phyloP scores from a whole-genome alignment of 345 rosid genomes.

The Eutrema yunnanense region DNA sequence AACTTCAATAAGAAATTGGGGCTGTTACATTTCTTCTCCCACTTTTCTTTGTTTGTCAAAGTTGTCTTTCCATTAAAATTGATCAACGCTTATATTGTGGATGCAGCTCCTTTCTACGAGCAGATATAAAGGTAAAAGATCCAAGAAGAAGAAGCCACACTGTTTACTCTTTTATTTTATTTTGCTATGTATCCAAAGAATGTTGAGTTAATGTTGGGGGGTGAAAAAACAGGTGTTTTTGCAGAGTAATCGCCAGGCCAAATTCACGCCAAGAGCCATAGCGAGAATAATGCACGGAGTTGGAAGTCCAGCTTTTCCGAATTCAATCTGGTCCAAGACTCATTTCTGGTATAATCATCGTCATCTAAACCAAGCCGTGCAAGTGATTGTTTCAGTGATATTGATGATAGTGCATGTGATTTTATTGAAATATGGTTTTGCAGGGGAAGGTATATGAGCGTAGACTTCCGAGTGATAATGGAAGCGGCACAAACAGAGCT shows the following conservation, averaged over 20 bases:
- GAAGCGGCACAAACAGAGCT: constrained; percentile 84
- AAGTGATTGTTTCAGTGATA: not conserved
- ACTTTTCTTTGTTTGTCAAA: not conserved
- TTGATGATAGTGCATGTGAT: not conserved
- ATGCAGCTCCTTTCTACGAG: constrained; percentile 86
- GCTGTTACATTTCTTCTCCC: not conserved
- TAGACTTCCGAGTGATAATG: constrained; percentile 66
- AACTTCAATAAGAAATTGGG: not conserved
- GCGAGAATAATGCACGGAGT: constrained; percentile 96
- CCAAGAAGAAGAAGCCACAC: constrained; percentile 3
- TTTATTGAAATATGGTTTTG: constrained; percentile 1
- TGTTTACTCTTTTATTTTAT: not conserved
- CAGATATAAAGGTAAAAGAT: constrained; percentile 83
- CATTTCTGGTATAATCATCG: constrained; percentile 75
- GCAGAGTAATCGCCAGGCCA: constrained; percentile 70
- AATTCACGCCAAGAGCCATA: constrained; percentile 88
- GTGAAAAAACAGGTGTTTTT: constrained; percentile 61
- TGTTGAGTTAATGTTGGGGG: not conserved
- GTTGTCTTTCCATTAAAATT: constrained; percentile 17
- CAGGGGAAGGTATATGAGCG: constrained; percentile 75
- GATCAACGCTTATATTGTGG: constrained; percentile 22
- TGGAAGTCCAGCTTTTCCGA: constrained; percentile 85
- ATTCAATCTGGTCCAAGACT: constrained; percentile 69
- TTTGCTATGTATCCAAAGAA: not conserved
- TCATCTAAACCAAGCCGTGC: constrained; percentile 7